Evolutionary conservation across 805 yeast genomes (phyloP).

Genomic region (Candida sithepensis): DNA sequence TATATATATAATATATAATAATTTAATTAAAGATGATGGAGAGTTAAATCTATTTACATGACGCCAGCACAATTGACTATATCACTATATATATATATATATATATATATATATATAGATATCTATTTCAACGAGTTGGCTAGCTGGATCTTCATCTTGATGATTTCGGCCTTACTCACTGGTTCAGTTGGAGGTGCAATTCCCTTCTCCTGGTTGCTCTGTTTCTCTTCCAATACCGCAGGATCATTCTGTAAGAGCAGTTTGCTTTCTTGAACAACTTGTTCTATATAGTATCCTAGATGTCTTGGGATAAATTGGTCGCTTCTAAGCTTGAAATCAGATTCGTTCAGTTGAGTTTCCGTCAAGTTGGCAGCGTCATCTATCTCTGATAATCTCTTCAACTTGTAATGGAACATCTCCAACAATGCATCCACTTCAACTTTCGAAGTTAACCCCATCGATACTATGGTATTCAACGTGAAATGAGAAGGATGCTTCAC

Average conservation of each 20-base stretch:
- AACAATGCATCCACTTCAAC: neutral
- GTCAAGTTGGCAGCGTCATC: neutral
- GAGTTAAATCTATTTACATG: too few relatives aligned
- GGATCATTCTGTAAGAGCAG: neutral
- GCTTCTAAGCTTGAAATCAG: neutral
- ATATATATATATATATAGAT: too few relatives aligned
- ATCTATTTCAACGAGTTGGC: too few relatives aligned
- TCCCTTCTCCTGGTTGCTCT: neutral
- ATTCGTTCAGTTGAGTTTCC: neutral
- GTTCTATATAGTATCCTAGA: neutral
- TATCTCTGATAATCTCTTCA: neutral
- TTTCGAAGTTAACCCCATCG: neutral
- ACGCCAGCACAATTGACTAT: too few relatives aligned
- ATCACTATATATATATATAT: too few relatives aligned
- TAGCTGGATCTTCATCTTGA: neutral
- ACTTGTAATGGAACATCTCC: neutral
- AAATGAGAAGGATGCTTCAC: neutral
- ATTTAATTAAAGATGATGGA: too few relatives aligned
- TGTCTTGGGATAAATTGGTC: neutral
- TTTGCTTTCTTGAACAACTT: neutral
- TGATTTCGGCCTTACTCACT: neutral
- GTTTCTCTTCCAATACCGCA: neutral
- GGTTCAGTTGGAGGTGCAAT: neutral
- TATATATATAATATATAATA: too few relatives aligned
- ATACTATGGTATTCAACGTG: neutral